Percentiles rank a stretch among this genome's conserved stretches.
These are phyloP conservation scores for Ascochyta koolunga DNA, from an alignment of 2,329 filamentous ascomycete species.

Conservation along the genomic window DNA sequence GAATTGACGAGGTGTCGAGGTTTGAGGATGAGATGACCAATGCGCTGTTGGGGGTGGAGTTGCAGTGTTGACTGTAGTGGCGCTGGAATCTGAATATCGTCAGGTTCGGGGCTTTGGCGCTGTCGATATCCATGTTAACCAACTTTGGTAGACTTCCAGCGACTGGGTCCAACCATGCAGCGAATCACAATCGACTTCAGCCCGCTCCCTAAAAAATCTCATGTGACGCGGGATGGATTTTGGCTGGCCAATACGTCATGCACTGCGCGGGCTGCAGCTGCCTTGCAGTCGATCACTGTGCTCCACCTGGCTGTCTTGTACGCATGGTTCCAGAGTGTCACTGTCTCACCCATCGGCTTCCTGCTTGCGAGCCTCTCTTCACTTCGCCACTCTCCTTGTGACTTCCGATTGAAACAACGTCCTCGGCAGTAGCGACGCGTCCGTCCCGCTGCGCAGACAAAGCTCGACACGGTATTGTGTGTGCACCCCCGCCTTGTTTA, in stretches of 20 bases:
- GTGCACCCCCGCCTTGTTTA: slow-evolving; percentile 29
- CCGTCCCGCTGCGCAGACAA: slow-evolving; percentile 20
- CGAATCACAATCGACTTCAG: slow-evolving; percentile 30
- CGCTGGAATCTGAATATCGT: too few relatives aligned
- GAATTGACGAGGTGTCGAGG: too few relatives aligned
- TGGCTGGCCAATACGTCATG: slow-evolving; percentile 43
- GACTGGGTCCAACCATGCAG: slow-evolving; percentile 19
- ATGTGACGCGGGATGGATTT: slow-evolving; percentile 31
- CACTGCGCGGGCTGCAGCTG: slow-evolving; percentile 37
- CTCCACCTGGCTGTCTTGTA: slow-evolving; percentile 31
- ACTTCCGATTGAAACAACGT: slow-evolving; percentile 9
- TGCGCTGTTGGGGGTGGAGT: too few relatives aligned
- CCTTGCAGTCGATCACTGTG: slow-evolving; percentile 40
- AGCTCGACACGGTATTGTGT: slow-evolving; percentile 14
- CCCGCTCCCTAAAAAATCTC: slow-evolving; percentile 26
- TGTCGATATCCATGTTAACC: background rate
- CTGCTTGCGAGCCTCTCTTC: slow-evolving; percentile 28
- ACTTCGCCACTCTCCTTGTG: slow-evolving; percentile 29
- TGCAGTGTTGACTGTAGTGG: too few relatives aligned
- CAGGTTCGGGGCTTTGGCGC: too few relatives aligned
- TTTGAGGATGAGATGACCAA: too few relatives aligned
- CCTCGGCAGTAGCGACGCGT: slow-evolving; percentile 24
- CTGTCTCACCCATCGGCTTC: slow-evolving; percentile 19
- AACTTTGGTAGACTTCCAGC: slow-evolving; percentile 2
- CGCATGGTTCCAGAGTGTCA: slow-evolving; percentile 24